Evolutionary conservation across 257 asterid genomes (phyloP), one percentile per base, ranked within the genome.

Genomic region (Apocynum venetum): DNA sequence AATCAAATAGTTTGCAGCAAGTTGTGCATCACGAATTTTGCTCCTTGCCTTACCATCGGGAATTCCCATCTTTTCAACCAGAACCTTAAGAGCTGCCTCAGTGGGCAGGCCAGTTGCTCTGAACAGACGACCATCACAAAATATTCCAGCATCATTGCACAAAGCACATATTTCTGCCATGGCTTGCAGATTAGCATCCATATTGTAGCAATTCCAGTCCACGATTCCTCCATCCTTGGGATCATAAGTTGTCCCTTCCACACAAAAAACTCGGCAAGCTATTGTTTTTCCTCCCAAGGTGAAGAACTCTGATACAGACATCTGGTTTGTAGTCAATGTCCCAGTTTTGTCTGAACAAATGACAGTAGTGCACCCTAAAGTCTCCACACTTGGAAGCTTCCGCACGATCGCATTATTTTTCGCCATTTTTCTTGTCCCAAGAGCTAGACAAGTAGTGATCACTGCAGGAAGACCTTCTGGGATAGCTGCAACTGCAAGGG

Each of bases 1-100:
- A 76, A 92, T 89, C 90, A 89, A 77, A 85, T 85, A 89, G 76
- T 82, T 89, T 5, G 90, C 82, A 65, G 85, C 79, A 76, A 87
- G 89, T 79, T 87, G 84, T 7, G 89, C 81, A 63, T 83, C 79
- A 11, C 84, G 90, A 51, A 85, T 82, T 70, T 82, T 86, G 71
- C 82, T 85, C 84, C 87, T 90, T 20, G 84, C 88, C 75, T 86
- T 91, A 71, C 59, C 73, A 76, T 89, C 87, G 12, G 91, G 88
- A 82, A 90, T 88, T 79, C 94, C 97, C 96, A 91, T 93, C 84
- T 91, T 93, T 80, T 93, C 98, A 69, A 90, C 98, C 87, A 91
- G 83, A 77, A 93, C 98, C 86, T 90, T 91, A 10, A 93, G 97
- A 78, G 98, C 98, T 59, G 98, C 98, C 80, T 93, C 98, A 52